These are phyloP conservation scores for Echinochloa phyllopogon DNA, from an alignment of 176 grass and related monocot species.

Conservation along the genomic window DNA sequence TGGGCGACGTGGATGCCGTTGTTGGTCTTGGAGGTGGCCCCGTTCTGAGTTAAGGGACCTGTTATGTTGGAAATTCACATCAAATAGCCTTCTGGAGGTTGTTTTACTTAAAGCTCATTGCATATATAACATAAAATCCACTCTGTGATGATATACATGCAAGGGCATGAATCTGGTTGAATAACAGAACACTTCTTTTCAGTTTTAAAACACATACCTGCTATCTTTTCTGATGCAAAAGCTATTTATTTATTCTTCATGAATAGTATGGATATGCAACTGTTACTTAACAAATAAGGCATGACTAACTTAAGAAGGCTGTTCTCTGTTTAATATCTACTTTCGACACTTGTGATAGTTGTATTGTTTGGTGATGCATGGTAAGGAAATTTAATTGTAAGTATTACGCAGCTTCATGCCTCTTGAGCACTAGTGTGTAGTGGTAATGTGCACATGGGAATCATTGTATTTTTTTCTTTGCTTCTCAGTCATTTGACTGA, in stretches of 20 bases:
- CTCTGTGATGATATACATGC: background rate
- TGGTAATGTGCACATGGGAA: constrained; percentile 4
- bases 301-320: background rate
- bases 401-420: background rate
- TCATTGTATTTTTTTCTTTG: constrained; percentile 4
- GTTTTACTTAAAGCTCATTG: background rate
- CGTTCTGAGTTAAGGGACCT: no score
- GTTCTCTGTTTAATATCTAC: constrained; percentile 6
- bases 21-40: no score
- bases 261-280: background rate
- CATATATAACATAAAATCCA: constrained; percentile 21
- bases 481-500: background rate
- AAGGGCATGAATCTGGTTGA: background rate
- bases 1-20: no score
- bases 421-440: background rate
- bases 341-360: background rate
- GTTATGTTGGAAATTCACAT: background rate
- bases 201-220: background rate
- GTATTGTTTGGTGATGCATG: background rate
- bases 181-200: background rate
- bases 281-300: background rate
- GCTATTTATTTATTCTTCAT: background rate
- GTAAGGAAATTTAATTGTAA: background rate
- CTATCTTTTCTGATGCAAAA: background rate
- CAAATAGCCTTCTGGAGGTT: background rate